phyloP scores from a whole-genome alignment of 2,329 filamentous ascomycete genomes.

The Corinectria fuckeliana region DNA sequence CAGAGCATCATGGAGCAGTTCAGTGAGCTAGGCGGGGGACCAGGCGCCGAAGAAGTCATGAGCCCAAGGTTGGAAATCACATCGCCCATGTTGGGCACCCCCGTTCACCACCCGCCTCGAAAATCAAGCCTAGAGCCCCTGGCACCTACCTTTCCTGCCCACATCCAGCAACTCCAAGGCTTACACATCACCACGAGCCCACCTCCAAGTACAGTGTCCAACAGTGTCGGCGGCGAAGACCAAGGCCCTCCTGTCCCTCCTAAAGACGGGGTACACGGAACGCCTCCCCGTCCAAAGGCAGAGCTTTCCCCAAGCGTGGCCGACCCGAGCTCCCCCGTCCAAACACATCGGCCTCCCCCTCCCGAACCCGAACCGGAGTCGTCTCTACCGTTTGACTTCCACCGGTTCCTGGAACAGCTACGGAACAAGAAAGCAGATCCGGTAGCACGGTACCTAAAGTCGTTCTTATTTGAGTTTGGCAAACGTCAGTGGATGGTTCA shows the following conservation, averaged over 20 bases:
- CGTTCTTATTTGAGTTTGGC: conserved; percentile 91
- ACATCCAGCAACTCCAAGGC: conserved; percentile 56
- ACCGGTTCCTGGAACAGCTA: conserved; percentile 93
- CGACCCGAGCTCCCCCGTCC: conserved; percentile 55
- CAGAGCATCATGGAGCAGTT: conserved; percentile 99
- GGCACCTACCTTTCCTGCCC: conserved; percentile 56
- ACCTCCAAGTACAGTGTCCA: conserved; percentile 45
- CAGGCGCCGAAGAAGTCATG: conserved; percentile 85
- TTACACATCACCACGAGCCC: conserved; percentile 50
- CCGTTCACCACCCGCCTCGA: conserved; percentile 76
- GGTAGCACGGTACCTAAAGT: conserved; percentile 92
- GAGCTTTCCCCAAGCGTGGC: conserved; percentile 43
- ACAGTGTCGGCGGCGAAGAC: conserved; percentile 51
- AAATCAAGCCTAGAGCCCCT: conserved; percentile 85
- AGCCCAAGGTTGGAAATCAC: conserved; percentile 84
- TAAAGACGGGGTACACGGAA: conserved; percentile 60
- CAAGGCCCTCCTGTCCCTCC: conserved; percentile 64
- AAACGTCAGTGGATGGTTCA: conserved; percentile 99
- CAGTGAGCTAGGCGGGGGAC: conserved; percentile 73
- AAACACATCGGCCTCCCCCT: conserved; percentile 69
- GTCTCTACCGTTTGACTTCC: conserved; percentile 92
- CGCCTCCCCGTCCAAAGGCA: conserved; percentile 46
- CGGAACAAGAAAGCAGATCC: conserved; percentile 98
- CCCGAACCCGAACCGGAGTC: conserved; percentile 82
- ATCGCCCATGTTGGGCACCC: conserved; percentile 75